Percentiles rank a stretch among this genome's conserved stretches.
Evolutionary conservation across 768 basidiomycete species (phyloP).

Genomic region (Chlorophyllum brunneum): DNA sequence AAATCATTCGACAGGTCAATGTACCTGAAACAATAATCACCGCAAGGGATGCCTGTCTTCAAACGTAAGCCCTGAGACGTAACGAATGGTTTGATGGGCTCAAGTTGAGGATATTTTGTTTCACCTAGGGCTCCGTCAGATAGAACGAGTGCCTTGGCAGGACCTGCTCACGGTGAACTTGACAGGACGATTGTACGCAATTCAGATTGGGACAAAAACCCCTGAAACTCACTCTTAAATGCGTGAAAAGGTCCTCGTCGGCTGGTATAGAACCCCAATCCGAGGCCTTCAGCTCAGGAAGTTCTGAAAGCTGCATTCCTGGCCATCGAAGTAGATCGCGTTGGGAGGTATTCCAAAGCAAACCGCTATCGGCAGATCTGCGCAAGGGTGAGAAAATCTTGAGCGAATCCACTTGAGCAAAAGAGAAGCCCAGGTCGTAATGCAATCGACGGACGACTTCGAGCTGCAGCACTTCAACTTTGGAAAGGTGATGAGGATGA

Average conservation of each 20-base stretch:
- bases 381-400: constrained; percentile 19
- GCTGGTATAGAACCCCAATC: constrained; percentile 15
- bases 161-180: constrained; percentile 28
- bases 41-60: constrained; percentile 5
- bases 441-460: constrained; percentile 40
- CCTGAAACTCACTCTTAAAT: constrained; percentile 27
- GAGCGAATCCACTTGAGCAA: constrained; percentile 32
- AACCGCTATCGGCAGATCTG: constrained; percentile 25
- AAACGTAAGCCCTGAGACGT: neutral
- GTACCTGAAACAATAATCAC: constrained; percentile 10
- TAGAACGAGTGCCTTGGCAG: neutral
- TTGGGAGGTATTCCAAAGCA: constrained; percentile 40
- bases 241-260: constrained; percentile 24
- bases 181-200: constrained; percentile 38
- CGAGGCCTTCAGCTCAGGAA: constrained; percentile 6
- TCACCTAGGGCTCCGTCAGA: neutral
- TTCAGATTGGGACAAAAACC: constrained; percentile 44
- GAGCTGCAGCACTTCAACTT: constrained; percentile 47
- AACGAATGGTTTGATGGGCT: neutral
- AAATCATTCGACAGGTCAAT: constrained; percentile 1
- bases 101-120: neutral
- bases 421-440: constrained; percentile 22
- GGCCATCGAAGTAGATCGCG: constrained; percentile 40
- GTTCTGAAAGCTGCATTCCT: constrained; percentile 16
- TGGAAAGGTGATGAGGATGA: neutral